These are phyloP conservation scores for Suhomyces choctaworum DNA, from an alignment of 1,139 yeast species.

Conservation along the genomic window DNA sequence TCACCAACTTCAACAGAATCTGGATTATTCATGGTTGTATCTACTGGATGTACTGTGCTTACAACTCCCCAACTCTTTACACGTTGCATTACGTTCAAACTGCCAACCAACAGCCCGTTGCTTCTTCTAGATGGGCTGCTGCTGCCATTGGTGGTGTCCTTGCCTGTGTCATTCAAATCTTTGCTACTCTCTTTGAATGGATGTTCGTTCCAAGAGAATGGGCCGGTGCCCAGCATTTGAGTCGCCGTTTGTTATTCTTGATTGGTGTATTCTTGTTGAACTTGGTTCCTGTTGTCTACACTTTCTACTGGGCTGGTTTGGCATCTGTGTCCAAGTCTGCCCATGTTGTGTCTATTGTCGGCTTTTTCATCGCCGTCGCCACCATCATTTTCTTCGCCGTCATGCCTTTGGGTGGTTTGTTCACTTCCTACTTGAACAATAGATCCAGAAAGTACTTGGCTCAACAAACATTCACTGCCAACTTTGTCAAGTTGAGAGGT, in stretches of 20 bases:
- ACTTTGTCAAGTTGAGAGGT: slow-evolving; percentile 77
- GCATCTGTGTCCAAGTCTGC: slow-evolving; percentile 72
- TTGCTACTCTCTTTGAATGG: slow-evolving; percentile 94
- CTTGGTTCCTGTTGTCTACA: slow-evolving; percentile 83
- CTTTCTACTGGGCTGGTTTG: slow-evolving; percentile 79
- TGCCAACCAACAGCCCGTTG: slow-evolving; percentile 77
- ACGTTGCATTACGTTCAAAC: slow-evolving; percentile 85
- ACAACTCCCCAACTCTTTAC: slow-evolving; percentile 87
- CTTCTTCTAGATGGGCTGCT: slow-evolving; percentile 90
- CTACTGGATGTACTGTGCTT: slow-evolving; percentile 94
- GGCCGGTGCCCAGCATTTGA: slow-evolving; percentile 98
- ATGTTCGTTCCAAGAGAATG: slow-evolving; percentile 94
- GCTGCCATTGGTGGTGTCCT: slow-evolving; percentile 91
- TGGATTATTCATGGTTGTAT: slow-evolving; percentile 91
- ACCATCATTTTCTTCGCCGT: slow-evolving; percentile 84
- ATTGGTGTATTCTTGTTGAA: slow-evolving; percentile 65
- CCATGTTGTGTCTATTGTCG: slow-evolving; percentile 78
- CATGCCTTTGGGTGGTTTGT: slow-evolving; percentile 97
- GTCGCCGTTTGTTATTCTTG: slow-evolving; percentile 82
- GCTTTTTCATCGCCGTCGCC: slow-evolving; percentile 83
- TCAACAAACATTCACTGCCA: slow-evolving; percentile 94
- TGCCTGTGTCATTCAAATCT: slow-evolving; percentile 76
- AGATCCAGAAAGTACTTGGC: slow-evolving; percentile 89
- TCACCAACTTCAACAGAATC: slow-evolving; percentile 95
- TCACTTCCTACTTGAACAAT: slow-evolving; percentile 88